Conservation (phyloP, 768 basidiomycete genomes). For the Neoboletus subvelutipes region DNA sequence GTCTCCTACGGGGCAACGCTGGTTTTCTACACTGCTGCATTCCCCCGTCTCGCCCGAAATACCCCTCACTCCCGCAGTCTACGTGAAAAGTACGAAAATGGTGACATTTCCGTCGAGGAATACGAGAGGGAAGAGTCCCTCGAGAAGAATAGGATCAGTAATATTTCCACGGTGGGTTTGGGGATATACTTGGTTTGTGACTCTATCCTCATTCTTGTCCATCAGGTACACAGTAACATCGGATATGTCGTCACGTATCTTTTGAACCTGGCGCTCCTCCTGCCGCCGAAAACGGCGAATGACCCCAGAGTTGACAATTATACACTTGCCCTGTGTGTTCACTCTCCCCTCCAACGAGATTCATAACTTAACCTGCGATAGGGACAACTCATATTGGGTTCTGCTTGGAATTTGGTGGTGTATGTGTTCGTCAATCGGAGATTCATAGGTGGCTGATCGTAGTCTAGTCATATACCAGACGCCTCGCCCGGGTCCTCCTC, state of each 20-base stretch:
- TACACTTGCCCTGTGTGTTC: slow-evolving; percentile 62
- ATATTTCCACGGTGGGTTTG: slow-evolving; percentile 68
- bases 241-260: slow-evolving; percentile 67
- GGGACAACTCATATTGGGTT: slow-evolving; percentile 77
- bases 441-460: not conserved
- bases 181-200: not conserved
- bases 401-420: slow-evolving; percentile 87
- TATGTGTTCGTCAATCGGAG: slow-evolving; percentile 34
- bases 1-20: slow-evolving; percentile 78
- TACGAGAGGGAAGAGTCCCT: slow-evolving; percentile 75
- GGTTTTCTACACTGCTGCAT: slow-evolving; percentile 76
- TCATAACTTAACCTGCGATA: slow-evolving; percentile 21
- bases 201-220: not conserved
- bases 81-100: slow-evolving; percentile 54
- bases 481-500: slow-evolving; percentile 75
- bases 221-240: slow-evolving; percentile 71
- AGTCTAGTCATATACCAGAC: slow-evolving; percentile 75
- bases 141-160: slow-evolving; percentile 84
- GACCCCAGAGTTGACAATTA: slow-evolving; percentile 75
- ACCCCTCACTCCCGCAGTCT: slow-evolving; percentile 61
- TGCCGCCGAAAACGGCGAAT: slow-evolving; percentile 45
- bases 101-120: slow-evolving; percentile 57
- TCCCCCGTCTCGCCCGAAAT: slow-evolving; percentile 80
- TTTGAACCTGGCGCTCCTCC: slow-evolving; percentile 67
- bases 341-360: too few species aligned